A percentile compares a stretch with the other conserved stretches of the same genome.
These are phyloP conservation scores for Candida golubevii DNA, from an alignment of 805 yeast genomes.

Conservation along the genomic window DNA sequence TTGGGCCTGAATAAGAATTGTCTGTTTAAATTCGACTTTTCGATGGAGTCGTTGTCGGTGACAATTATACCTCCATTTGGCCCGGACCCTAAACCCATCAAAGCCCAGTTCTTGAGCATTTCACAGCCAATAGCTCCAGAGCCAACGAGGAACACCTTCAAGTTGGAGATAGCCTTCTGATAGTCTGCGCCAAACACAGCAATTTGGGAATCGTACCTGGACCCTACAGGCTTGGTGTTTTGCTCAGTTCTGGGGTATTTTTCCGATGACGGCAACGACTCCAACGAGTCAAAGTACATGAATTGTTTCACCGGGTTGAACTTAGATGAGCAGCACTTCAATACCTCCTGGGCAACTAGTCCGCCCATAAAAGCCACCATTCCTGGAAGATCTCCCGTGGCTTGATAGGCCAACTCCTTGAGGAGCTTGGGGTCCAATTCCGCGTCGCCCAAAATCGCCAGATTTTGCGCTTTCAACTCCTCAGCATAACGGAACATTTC, in stretches of 20 bases:
- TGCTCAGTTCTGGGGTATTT: slow-evolving; percentile 61
- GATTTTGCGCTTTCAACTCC: slow-evolving; percentile 53
- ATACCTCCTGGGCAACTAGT: slow-evolving; percentile 90
- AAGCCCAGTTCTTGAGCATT: slow-evolving; percentile 97
- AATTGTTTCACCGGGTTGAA: slow-evolving; percentile 91
- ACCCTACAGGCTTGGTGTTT: slow-evolving; percentile 66
- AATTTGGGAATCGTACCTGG: slow-evolving; percentile 92
- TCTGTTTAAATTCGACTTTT: slow-evolving; percentile 91
- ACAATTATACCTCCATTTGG: slow-evolving; percentile 78
- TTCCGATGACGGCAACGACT: slow-evolving; percentile 69
- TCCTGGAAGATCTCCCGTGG: slow-evolving; percentile 90
- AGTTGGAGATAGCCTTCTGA: slow-evolving; percentile 69
- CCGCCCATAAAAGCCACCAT: slow-evolving; percentile 90
- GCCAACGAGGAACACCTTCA: slow-evolving; percentile 88
- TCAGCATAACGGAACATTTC: slow-evolving; percentile 58
- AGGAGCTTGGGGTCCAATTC: slow-evolving; percentile 61
- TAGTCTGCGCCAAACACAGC: slow-evolving; percentile 86
- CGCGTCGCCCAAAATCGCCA: slow-evolving; percentile 53
- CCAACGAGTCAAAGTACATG: slow-evolving; percentile 90
- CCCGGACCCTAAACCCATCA: slow-evolving; percentile 93
- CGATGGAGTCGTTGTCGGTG: slow-evolving; percentile 94
- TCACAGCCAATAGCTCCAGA: slow-evolving; percentile 99
- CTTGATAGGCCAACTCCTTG: slow-evolving; percentile 72
- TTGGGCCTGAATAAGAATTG: slow-evolving; percentile 92
- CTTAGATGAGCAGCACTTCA: slow-evolving; percentile 93